Conservation (phyloP, 2,329 filamentous ascomycete genomes). For the Fusarium ambrosium region DNA sequence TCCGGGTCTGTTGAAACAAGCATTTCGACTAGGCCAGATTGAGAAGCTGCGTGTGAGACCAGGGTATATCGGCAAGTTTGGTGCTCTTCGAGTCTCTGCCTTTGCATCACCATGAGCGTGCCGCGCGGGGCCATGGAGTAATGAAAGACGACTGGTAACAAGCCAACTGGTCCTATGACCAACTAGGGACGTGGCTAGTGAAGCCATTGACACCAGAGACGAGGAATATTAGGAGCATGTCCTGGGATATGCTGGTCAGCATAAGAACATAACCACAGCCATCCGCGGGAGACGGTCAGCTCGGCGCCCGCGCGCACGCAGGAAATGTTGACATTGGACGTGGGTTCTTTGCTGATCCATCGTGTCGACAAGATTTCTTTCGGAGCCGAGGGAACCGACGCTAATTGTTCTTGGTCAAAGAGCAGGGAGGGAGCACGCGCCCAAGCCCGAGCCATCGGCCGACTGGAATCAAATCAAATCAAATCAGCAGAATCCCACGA, state of each 20-base stretch:
- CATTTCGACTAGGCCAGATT: conserved; percentile 26
- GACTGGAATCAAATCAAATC: conserved; percentile 24
- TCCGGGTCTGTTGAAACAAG: conserved; percentile 8
- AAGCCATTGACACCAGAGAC: conserved; percentile 7
- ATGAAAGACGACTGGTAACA: neutral
- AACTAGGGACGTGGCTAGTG: conserved; percentile 5
- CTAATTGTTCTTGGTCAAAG: conserved; percentile 10
- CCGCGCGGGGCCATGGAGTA: neutral
- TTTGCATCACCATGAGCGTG: neutral
- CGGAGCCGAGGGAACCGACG: conserved; percentile 44
- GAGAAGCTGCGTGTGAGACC: conserved; percentile 7
- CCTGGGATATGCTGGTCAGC: conserved; percentile 14
- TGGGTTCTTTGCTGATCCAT: conserved; percentile 23
- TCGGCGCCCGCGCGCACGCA: neutral
- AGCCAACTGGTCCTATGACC: neutral
- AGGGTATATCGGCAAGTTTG: conserved; percentile 15
- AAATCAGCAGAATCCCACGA: conserved; percentile 15
- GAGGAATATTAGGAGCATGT: conserved; percentile 7
- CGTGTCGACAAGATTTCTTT: conserved; percentile 12
- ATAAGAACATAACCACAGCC: neutral
- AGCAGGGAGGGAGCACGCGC: conserved; percentile 8
- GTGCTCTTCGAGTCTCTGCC: neutral
- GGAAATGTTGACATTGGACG: neutral
- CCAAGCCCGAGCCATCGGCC: conserved; percentile 35
- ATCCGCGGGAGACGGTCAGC: conserved; percentile 5